phyloP scores from a whole-genome alignment of 2,329 filamentous ascomycete species.

The Cercospora zeina region DNA sequence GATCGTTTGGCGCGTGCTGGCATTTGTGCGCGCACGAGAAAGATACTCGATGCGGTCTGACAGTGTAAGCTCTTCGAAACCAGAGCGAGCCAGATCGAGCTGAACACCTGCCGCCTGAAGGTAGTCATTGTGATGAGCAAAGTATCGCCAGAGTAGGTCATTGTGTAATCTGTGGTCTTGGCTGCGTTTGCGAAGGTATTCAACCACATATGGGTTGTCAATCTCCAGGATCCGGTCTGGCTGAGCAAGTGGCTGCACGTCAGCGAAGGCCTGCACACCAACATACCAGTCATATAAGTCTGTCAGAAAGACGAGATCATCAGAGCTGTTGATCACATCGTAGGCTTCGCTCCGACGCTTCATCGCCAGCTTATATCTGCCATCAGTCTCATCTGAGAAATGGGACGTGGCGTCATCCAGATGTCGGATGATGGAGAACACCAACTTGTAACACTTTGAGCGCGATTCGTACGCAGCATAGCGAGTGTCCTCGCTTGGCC shows the following conservation, averaged over 20 bases:
- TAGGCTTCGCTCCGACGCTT: slow-evolving; percentile 87
- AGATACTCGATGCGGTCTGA: slow-evolving; percentile 86
- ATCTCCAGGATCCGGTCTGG: slow-evolving; percentile 82
- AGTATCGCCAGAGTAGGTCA: slow-evolving; percentile 90
- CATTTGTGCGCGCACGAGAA: slow-evolving; percentile 87
- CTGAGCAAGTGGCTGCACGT: slow-evolving; percentile 70
- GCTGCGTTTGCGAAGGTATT: slow-evolving; percentile 78
- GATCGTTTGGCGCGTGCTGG: slow-evolving; percentile 76
- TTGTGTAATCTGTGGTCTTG: slow-evolving; percentile 72
- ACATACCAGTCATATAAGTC: slow-evolving; percentile 96
- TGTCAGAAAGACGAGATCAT: slow-evolving; percentile 92
- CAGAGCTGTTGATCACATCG: slow-evolving; percentile 80
- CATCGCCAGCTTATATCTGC: slow-evolving; percentile 70
- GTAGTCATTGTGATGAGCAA: slow-evolving; percentile 78
- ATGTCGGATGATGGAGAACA: slow-evolving; percentile 75
- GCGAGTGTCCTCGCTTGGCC: slow-evolving; percentile 69
- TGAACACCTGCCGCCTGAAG: slow-evolving; percentile 88
- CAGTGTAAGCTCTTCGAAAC: slow-evolving; percentile 69
- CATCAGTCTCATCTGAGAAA: slow-evolving; percentile 74
- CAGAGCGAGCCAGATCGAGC: slow-evolving; percentile 76
- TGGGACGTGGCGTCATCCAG: slow-evolving; percentile 70
- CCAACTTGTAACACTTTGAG: slow-evolving; percentile 79
- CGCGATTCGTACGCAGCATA: slow-evolving; percentile 67
- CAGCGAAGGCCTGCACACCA: slow-evolving; percentile 10
- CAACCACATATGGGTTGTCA: slow-evolving; percentile 79